Percentiles rank a stretch among this genome's conserved stretches.
phyloP scores from a whole-genome alignment of 768 basidiomycete genomes.

The Phylloporus arenicola region DNA sequence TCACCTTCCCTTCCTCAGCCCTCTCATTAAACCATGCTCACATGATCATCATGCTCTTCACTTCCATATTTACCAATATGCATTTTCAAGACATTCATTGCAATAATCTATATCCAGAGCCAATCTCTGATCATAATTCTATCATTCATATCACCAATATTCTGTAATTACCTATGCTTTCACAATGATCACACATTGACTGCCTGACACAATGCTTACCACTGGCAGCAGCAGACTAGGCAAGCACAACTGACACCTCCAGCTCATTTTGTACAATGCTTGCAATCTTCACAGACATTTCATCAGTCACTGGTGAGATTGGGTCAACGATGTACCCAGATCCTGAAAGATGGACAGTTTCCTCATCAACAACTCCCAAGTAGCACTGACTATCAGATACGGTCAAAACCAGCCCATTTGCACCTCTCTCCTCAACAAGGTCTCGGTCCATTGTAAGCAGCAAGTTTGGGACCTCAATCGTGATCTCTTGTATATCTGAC shows the following conservation, averaged over 20 bases:
- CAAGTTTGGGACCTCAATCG: neutral
- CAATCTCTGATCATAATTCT: too few relatives aligned
- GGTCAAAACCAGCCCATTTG: conserved; percentile 6
- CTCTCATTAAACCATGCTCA: too few relatives aligned
- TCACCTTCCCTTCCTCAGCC: too few relatives aligned
- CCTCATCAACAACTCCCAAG: neutral
- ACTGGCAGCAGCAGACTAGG: too few relatives aligned
- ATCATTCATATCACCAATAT: too few relatives aligned
- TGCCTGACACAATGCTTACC: too few relatives aligned
- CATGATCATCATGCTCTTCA: too few relatives aligned
- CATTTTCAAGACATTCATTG: too few relatives aligned
- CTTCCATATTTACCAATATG: too few relatives aligned
- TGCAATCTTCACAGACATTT: neutral
- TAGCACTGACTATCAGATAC: conserved; percentile 3
- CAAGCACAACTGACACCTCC: neutral
- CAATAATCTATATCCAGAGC: too few relatives aligned
- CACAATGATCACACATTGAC: too few relatives aligned
- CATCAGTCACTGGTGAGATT: neutral
- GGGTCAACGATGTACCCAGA: neutral
- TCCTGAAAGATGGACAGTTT: neutral
- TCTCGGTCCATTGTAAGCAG: neutral
- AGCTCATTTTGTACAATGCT: neutral
- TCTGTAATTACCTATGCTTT: too few relatives aligned
- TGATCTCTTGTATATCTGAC: neutral
- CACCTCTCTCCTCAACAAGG: neutral